Percentiles rank a stretch among this genome's conserved stretches.
Conservation (phyloP, 2,329 filamentous ascomycete genomes). For the Stachybotrys echinatus region DNA sequence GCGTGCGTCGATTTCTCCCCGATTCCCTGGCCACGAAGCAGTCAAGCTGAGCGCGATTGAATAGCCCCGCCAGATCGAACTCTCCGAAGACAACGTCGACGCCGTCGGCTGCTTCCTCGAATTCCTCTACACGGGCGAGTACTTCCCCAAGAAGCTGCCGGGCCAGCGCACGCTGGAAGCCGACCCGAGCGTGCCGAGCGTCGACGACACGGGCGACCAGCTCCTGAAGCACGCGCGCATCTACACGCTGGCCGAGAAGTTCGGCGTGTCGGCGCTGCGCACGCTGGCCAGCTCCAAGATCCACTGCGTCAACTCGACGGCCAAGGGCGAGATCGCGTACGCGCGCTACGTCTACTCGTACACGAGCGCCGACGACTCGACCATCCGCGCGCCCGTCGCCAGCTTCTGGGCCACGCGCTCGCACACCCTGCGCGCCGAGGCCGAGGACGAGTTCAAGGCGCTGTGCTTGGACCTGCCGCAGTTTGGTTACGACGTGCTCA, state of each 20-base stretch:
- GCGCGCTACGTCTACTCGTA: constrained; percentile 85
- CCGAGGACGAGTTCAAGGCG: constrained; percentile 76
- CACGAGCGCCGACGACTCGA: constrained; percentile 62
- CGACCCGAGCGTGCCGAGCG: constrained; percentile 57
- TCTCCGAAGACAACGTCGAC: constrained; percentile 36
- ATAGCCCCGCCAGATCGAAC: constrained; percentile 60
- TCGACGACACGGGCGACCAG: constrained; percentile 76
- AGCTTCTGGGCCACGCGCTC: constrained; percentile 82
- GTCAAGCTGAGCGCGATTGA: not conserved
- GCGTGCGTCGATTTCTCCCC: constrained; percentile 41
- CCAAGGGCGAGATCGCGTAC: constrained; percentile 86
- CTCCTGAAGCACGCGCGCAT: constrained; percentile 85
- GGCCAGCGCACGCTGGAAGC: constrained; percentile 63
- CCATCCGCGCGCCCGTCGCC: constrained; percentile 78
- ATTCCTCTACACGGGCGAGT: constrained; percentile 35
- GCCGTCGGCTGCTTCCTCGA: constrained; percentile 35
- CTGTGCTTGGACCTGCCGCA: constrained; percentile 87
- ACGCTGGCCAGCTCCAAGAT: constrained; percentile 82
- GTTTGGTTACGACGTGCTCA: constrained; percentile 89
- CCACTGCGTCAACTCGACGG: constrained; percentile 82
- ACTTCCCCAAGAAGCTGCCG: constrained; percentile 68
- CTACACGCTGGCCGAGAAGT: constrained; percentile 82
- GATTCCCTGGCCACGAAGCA: not conserved
- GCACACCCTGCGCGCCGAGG: constrained; percentile 78
- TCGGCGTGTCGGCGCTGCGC: constrained; percentile 63